A percentile compares a stretch with the other conserved stretches of the same genome.
phyloP scores from a whole-genome alignment of 1,284 basidiomycete genomes.

The Cryptococcus sp. region DNA sequence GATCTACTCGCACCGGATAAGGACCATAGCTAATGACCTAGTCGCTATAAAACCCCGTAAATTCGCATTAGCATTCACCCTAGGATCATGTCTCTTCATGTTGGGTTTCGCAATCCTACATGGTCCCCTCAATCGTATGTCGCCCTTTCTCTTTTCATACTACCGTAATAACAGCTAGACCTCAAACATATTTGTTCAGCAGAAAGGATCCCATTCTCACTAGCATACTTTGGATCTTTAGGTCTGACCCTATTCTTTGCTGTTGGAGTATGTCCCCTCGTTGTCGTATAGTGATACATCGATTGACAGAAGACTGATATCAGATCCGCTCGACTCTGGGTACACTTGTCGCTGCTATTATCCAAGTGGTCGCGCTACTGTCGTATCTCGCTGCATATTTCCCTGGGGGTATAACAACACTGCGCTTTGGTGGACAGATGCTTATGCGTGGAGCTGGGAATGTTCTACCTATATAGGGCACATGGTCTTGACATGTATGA shows the following conservation, averaged over 20 bases:
- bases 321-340: slow-evolving; percentile 68
- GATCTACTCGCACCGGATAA: not conserved
- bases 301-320: not conserved
- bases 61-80: slow-evolving; percentile 81
- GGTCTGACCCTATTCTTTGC: slow-evolving; percentile 84
- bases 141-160: not conserved
- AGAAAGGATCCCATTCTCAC: slow-evolving; percentile 83
- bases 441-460: slow-evolving; percentile 73
- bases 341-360: slow-evolving; percentile 69
- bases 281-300: not conserved
- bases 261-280: slow-evolving; percentile 59
- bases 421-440: slow-evolving; percentile 76
- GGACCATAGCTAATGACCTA: slow-evolving; percentile 6
- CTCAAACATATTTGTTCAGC: slow-evolving; percentile 78
- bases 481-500: not conserved
- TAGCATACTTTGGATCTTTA: slow-evolving; percentile 74
- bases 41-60: slow-evolving; percentile 77
- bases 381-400: slow-evolving; percentile 87
- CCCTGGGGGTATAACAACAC: slow-evolving; percentile 67
- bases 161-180: slow-evolving; percentile 50
- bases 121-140: slow-evolving; percentile 46
- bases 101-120: slow-evolving; percentile 55
- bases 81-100: slow-evolving; percentile 37
- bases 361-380: slow-evolving; percentile 77
- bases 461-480: slow-evolving; percentile 63